phyloP scores from a whole-genome alignment of 805 yeast genomes.

The Wickerhamiella azymoides region DNA sequence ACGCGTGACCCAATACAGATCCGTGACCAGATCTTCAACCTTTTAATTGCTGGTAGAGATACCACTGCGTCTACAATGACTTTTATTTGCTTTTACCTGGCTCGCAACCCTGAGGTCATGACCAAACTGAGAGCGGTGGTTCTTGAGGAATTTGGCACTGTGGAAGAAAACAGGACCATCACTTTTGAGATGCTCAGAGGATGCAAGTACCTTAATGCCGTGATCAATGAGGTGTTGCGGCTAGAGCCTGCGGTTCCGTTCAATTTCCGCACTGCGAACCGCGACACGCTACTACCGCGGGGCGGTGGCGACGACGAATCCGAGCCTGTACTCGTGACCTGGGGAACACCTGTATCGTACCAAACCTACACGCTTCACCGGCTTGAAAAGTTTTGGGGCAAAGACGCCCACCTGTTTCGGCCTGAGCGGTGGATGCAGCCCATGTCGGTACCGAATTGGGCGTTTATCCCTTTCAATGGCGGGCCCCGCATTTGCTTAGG shows the following conservation, averaged over 20 bases:
- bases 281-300: constrained; percentile 33
- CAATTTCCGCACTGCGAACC: constrained; percentile 31
- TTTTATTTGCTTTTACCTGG: constrained; percentile 28
- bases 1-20: constrained; percentile 31
- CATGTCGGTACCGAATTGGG: constrained; percentile 30
- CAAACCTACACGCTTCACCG: constrained; percentile 30
- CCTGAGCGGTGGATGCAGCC: constrained; percentile 28
- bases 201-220: constrained; percentile 31
- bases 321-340: constrained; percentile 27
- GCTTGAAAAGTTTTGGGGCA: constrained; percentile 26
- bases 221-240: constrained; percentile 33
- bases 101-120: constrained; percentile 29
- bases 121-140: constrained; percentile 24
- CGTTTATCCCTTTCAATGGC: constrained; percentile 40
- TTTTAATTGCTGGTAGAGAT: constrained; percentile 35
- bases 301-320: constrained; percentile 33
- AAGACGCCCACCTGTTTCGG: constrained; percentile 28
- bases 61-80: constrained; percentile 35
- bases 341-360: constrained; percentile 30
- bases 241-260: constrained; percentile 35
- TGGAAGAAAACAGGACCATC: constrained; percentile 17
- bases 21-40: constrained; percentile 33
- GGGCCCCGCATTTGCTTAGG: constrained; percentile 45
- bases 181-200: constrained; percentile 32
- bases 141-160: constrained; percentile 14